Base-by-base conservation (phyloP, 257 asterid genomes). In the Plantago elongata region DNA sequence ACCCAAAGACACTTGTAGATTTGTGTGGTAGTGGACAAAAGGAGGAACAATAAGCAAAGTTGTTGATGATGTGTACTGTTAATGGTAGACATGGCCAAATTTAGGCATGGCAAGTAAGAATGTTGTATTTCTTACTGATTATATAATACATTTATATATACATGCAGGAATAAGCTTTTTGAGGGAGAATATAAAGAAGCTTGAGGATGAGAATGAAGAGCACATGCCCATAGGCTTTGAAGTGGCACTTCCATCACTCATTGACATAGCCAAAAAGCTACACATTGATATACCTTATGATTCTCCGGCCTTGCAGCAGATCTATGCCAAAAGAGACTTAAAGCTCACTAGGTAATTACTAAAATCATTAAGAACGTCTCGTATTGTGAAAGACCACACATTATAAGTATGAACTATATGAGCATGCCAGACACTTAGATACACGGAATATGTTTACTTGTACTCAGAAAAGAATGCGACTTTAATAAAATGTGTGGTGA, bases 141-240 rank as follows among this genome's bases (percentile, higher is more conserved):
- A 11, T 13, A 11, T 49, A 13, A 12, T 8, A 51, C 3, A n/a
- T 51, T 5, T 18, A 9, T n/a, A 44, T 43, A 22, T 15, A 0
- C 4, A 18, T 27, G 5, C 38, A 92, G 99, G 99, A 44, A 65
- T 87, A n/a, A 46, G 3, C 6, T 93, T 83, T 44, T 64, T 93
- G 0, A 74, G 69, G 38, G 77, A 81, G 34, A 89, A 93, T 13
- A 76, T 93, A 1, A 1, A 11, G n/a, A 85, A 77, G 77, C 74
- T 93, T 0, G 91, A 65, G 59, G 92, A 82, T 11, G 99, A 87
- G 34, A 82, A 77, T 40, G 74, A 65, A 12, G 97, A 82, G 82
- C 97, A 89, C 60, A 89, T 93, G 99, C 95, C 99, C 0, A 84
- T 90, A 1, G 99, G 97, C n/a, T 93, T 83, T 47, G 99, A 93